These are phyloP conservation scores for Stephanodiscus minutulus DNA, from an alignment of 108 stramenopile species.

Conservation along the genomic window DNA sequence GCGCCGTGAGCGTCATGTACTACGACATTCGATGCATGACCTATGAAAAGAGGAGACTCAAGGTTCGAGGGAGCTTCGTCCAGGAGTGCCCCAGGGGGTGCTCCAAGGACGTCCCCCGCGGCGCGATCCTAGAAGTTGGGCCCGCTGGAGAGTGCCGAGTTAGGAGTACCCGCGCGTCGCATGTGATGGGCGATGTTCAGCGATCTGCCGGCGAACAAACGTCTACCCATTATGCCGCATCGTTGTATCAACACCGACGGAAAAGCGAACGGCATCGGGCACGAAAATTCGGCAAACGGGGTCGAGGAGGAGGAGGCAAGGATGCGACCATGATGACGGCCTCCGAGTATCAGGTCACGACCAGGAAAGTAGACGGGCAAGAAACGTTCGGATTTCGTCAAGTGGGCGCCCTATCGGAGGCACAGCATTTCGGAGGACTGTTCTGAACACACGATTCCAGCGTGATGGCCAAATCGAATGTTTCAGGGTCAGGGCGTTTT, in stretches of 20 bases:
- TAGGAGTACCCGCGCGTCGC: background rate
- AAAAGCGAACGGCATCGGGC: background rate
- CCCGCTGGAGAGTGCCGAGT: constrained; percentile 20
- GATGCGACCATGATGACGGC: constrained; percentile 30
- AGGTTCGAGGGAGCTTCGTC: constrained; percentile 39
- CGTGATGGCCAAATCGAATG: too few species aligned
- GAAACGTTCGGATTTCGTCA: constrained; percentile 19
- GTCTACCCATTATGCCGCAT: constrained; percentile 11
- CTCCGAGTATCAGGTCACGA: constrained; percentile 25
- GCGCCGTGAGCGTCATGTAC: constrained; percentile 64
- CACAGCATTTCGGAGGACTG: constrained; percentile 42
- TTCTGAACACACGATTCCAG: background rate
- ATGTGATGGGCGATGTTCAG: background rate
- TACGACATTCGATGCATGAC: constrained; percentile 62
- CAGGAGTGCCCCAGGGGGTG: constrained; percentile 4
- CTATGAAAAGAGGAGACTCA: constrained; percentile 38
- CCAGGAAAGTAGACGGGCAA: constrained; percentile 3
- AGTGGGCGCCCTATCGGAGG: constrained; percentile 32
- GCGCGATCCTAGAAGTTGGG: constrained; percentile 21
- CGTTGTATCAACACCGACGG: constrained; percentile 10
- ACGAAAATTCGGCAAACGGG: background rate
- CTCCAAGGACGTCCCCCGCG: background rate
- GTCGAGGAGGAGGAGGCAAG: background rate
- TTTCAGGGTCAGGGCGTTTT: too few species aligned
- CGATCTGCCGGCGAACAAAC: constrained; percentile 1